Evolutionary conservation across 1,284 basidiomycete genomes (phyloP).

Genomic region (Cryptococcus wingfieldii): DNA sequence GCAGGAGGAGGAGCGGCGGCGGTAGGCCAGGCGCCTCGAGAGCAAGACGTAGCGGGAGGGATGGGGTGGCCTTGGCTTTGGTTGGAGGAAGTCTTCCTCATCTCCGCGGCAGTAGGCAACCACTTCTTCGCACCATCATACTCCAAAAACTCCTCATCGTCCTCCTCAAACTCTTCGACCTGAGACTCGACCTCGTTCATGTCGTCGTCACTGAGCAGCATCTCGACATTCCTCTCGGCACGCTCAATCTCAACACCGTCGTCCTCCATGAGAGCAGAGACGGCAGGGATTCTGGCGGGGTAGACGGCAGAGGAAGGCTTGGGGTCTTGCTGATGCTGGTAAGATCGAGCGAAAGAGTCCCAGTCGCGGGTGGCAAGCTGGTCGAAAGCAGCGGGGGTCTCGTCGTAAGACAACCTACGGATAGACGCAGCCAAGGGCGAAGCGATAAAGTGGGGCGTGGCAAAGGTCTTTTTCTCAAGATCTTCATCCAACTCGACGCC

Average conservation of each 20-base stretch:
- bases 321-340: slow-evolving; percentile 3
- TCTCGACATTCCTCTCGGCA: slow-evolving; percentile 16
- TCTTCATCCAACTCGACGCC: slow-evolving; percentile 18
- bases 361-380: slow-evolving; percentile 23
- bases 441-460: not conserved
- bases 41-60: not conserved
- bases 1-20: not conserved
- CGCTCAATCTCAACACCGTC: slow-evolving; percentile 17
- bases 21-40: slow-evolving; percentile 1
- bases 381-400: slow-evolving; percentile 20
- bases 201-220: slow-evolving; percentile 21
- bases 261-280: not conserved
- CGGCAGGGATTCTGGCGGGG: not conserved
- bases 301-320: not conserved
- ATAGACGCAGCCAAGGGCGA: not conserved
- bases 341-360: slow-evolving; percentile 16
- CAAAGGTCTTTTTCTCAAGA: not conserved
- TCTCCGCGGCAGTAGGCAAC: slow-evolving; percentile 20
- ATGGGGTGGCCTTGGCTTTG: slow-evolving; percentile 8
- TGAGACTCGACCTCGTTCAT: slow-evolving; percentile 12
- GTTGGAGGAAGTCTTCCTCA: slow-evolving; percentile 21
- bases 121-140: slow-evolving; percentile 33
- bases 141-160: slow-evolving; percentile 31
- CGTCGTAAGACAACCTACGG: slow-evolving; percentile 7
- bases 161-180: slow-evolving; percentile 14